A percentile compares a stretch with the other conserved stretches of the same genome.
Evolutionary conservation across 768 basidiomycete genomes (phyloP).

Genomic region (Polyporus arcularius): DNA sequence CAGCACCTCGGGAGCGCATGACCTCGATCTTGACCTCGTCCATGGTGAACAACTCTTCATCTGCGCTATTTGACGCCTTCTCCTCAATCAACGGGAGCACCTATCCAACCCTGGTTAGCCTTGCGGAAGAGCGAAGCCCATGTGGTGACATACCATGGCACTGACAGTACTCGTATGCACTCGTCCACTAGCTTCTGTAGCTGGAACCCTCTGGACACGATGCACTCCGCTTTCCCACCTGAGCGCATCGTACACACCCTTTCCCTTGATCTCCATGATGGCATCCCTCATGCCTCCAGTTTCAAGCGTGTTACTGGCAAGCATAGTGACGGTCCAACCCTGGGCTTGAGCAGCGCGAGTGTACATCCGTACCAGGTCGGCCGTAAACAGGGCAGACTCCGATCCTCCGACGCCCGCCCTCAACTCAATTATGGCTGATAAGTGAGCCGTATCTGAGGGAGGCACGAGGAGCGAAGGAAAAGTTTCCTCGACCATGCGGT

Average conservation of each 20-base stretch:
- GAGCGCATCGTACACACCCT: conserved; percentile 75
- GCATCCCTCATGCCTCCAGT: conserved; percentile 77
- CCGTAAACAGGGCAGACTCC: conserved; percentile 82
- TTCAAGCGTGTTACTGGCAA: conserved; percentile 59
- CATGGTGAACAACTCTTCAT: conserved; percentile 73
- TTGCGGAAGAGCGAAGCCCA: no score
- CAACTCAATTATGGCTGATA: conserved; percentile 85
- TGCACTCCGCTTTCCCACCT: conserved; percentile 96
- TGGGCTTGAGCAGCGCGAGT: conserved; percentile 54
- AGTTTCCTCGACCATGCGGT: conserved; percentile 34
- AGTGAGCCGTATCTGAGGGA: conserved; percentile 58
- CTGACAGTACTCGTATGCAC: conserved; percentile 92
- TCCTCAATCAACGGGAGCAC: conserved; percentile 82
- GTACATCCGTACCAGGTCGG: conserved; percentile 83
- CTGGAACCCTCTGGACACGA: conserved; percentile 91
- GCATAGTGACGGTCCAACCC: conserved; percentile 63
- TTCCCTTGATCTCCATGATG: conserved; percentile 75
- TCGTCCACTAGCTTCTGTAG: conserved; percentile 84
- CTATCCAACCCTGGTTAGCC: conserved; percentile 36
- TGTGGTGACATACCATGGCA: conserved; percentile 61
- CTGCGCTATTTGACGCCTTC: conserved; percentile 39
- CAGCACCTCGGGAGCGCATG: conserved; percentile 96
- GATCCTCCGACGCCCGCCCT: conserved; percentile 93
- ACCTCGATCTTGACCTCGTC: conserved; percentile 91
- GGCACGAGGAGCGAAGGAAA: conserved; percentile 79